Evolutionary conservation across 345 rosid genomes (phyloP).

Genomic region (Lumnitzera littorea): DNA sequence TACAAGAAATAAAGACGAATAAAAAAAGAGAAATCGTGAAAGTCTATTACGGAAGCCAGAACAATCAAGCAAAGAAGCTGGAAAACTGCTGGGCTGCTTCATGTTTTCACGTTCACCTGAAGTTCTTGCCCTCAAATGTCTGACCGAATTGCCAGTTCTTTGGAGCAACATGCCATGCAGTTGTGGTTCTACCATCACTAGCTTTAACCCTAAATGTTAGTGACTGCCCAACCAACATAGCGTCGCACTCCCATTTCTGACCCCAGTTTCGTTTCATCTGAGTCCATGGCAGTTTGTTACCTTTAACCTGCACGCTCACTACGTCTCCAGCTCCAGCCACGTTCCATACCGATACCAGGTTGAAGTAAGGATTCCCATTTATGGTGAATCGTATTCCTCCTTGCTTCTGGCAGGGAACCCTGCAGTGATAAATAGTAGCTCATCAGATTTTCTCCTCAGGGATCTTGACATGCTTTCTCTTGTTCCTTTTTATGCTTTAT

Average conservation of each 20-base stretch:
- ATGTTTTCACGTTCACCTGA: conserved; percentile 16
- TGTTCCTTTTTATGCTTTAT: neutral
- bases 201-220: conserved; percentile 36
- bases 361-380: conserved; percentile 61
- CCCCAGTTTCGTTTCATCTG: conserved; percentile 43
- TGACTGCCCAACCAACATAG: conserved; percentile 29
- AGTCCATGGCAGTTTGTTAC: conserved; percentile 36
- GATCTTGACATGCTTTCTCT: neutral
- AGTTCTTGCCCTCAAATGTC: conserved; percentile 42
- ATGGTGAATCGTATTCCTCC: conserved; percentile 72
- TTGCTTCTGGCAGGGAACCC: conserved; percentile 63
- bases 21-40: no score
- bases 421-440: conserved; percentile 9
- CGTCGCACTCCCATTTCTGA: conserved; percentile 34
- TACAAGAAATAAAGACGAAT: no score
- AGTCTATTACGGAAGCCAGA: no score
- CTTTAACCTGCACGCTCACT: conserved; percentile 45
- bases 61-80: no score
- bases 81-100: no score
- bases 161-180: conserved; percentile 37
- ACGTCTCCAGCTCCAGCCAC: conserved; percentile 77
- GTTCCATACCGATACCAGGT: conserved; percentile 43
- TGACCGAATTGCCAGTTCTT: conserved; percentile 40
- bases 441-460: neutral
- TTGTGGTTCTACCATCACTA: conserved; percentile 31